Base-by-base conservation (phyloP, 192 early-diverging fungal species). In the Dimargaris cristalligena region DNA sequence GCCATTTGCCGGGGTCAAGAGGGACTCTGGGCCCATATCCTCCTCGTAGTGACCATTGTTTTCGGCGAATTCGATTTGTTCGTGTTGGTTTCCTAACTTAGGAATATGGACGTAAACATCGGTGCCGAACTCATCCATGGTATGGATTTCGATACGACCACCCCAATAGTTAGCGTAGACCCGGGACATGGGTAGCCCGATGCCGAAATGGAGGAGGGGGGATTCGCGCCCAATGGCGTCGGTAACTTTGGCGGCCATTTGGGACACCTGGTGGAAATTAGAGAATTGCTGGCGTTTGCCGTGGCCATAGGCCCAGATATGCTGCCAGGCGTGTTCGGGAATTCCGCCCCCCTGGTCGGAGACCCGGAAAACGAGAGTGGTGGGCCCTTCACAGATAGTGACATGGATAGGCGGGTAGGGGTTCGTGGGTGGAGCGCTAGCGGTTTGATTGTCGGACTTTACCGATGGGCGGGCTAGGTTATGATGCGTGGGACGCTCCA, bases 131-230 rank as follows among this genome's bases (percentile, higher is more conserved):
- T 89, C 92, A 44, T 89, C 81, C 84, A 94, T 80, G 4, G 82
- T 80, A 32, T 81, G 76, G 9, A 94, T 69, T 23, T 78, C 79
- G 32, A 97, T 74, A 25, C 76, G 77, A 6, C 94, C 94, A 23
- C 91, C 91, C 94, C 92, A 97, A 65, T 95, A 97, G 66, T 91
- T 86, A 2, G 89, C 85, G 72, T 94, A 97, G 26, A 93, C 85
- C 50, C 82, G 74, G 49, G 84, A 85, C 85, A 97, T 86, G 0
- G 90, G 86, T 67, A 94, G 67, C 0, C 94, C 94, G 55, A 94
- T 82, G n/a, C 94, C 94, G 51, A 92, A 65, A 44, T 73, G 71
- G 65, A 75, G 65, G 46, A 70, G 63, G 13, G 67, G 75, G 33
- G 72, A 58, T 23, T 65, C 52, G 0, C 60, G 28, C 20, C 60